Evolutionary conservation across 192 early-diverging fungal species (phyloP).

Genomic region (Cetraspora pellucida): DNA sequence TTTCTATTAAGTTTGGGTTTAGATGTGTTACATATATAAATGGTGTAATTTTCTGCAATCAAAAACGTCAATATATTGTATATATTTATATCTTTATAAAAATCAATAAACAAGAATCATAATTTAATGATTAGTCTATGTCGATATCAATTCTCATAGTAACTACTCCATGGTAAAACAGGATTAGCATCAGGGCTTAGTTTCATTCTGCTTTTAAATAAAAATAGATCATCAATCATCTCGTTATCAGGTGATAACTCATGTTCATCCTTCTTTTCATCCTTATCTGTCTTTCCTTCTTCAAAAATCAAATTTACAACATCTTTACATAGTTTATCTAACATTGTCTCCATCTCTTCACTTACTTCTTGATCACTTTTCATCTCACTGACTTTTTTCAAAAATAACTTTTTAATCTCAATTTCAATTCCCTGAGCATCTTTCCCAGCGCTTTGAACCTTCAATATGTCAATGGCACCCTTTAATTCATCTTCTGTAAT

Average conservation of each 20-base stretch:
- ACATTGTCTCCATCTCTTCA: not conserved
- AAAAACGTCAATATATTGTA: no score
- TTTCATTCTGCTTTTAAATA: slow-evolving; percentile 53
- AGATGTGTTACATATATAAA: no score
- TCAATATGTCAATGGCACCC: slow-evolving; percentile 1
- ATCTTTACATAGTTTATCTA: not conserved
- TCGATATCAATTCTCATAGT: not conserved
- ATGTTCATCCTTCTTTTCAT: slow-evolving; percentile 38
- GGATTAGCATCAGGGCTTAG: slow-evolving; percentile 50
- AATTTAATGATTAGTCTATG: no score
- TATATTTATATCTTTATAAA: no score
- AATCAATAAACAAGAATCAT: no score
- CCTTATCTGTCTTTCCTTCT: slow-evolving; percentile 2
- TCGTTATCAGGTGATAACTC: slow-evolving; percentile 43
- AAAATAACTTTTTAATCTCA: not conserved
- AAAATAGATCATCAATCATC: slow-evolving; percentile 49
- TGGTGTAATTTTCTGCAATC: no score
- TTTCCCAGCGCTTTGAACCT: not conserved
- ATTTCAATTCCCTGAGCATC: not conserved
- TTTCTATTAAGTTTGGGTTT: no score
- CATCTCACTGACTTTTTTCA: not conserved
- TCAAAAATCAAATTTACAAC: slow-evolving; percentile 1
- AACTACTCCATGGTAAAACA: not conserved
- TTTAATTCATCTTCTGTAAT: slow-evolving; percentile 32
- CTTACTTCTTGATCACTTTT: not conserved